phyloP scores from a whole-genome alignment of 2,329 filamentous ascomycete species.

The Pezicula neosporulosa region DNA sequence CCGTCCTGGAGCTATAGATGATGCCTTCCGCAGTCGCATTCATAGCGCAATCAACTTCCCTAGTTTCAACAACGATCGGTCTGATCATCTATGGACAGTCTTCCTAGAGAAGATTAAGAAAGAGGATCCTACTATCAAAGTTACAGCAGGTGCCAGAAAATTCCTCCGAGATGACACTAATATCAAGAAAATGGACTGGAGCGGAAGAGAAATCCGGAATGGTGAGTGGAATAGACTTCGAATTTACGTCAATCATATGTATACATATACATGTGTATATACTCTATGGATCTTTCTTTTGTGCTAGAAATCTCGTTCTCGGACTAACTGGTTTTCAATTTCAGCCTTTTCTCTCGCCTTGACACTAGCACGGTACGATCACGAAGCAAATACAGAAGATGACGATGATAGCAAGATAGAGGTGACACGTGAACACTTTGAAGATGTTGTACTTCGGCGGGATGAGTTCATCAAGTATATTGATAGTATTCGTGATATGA shows the following conservation, averaged over 20 bases:
- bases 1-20: slow-evolving; percentile 32
- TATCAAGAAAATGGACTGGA: slow-evolving; percentile 8
- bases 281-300: no score
- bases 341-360: background rate
- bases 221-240: background rate
- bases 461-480: slow-evolving; percentile 1
- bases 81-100: slow-evolving; percentile 19
- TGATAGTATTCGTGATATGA: slow-evolving; percentile 1
- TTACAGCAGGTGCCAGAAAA: slow-evolving; percentile 2
- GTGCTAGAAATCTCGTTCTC: background rate
- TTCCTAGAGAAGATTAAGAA: slow-evolving; percentile 6
- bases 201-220: slow-evolving; percentile 14
- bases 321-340: background rate
- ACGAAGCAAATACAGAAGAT: background rate
- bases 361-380: background rate
- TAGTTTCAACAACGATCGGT: slow-evolving; percentile 13
- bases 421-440: background rate
- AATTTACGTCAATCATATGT: no score
- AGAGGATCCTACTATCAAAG: slow-evolving; percentile 1
- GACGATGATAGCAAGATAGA: background rate
- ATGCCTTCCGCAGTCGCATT: slow-evolving; percentile 31
- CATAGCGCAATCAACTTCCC: slow-evolving; percentile 27
- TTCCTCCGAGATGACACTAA: slow-evolving; percentile 5
- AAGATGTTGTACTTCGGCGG: background rate
- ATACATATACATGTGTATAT: no score